A percentile compares a stretch with the other conserved stretches of the same genome.
These are phyloP conservation scores for Podospora australis DNA, from an alignment of 495 filamentous ascomycete genomes.

Conservation along the genomic window DNA sequence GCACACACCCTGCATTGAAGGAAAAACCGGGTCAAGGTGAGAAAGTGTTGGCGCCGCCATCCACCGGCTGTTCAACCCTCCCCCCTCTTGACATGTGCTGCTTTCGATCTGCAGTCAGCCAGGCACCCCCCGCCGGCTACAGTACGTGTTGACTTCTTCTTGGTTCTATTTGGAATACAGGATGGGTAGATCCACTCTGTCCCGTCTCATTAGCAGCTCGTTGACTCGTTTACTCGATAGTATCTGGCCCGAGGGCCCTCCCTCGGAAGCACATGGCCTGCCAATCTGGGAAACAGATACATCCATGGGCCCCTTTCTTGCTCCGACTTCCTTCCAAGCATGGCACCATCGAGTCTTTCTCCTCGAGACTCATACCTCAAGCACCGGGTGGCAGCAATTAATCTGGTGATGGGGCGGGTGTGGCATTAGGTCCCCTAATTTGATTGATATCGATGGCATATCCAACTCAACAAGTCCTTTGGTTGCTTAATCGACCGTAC, in stretches of 20 bases:
- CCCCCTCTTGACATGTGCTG: constrained; percentile 4
- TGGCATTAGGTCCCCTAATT: too few species aligned
- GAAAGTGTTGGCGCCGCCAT: constrained; percentile 8
- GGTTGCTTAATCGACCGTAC: too few species aligned
- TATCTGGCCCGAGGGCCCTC: constrained; percentile 9
- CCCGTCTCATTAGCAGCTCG: constrained; percentile 6
- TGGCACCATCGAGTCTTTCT: background rate
- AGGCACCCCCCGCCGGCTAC: constrained; percentile 13
- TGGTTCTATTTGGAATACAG: constrained; percentile 20
- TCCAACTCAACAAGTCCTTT: too few species aligned
- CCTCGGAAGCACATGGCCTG: constrained; percentile 5
- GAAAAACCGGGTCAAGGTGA: constrained; percentile 8
- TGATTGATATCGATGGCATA: too few species aligned
- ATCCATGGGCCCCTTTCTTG: background rate
- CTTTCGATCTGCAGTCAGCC: constrained; percentile 14
- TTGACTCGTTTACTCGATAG: background rate
- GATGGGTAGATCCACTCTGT: constrained; percentile 7
- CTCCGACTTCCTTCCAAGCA: background rate
- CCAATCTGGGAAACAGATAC: constrained; percentile 4
- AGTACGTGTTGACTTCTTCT: constrained; percentile 15
- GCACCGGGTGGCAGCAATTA: too few species aligned
- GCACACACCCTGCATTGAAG: constrained; percentile 11
- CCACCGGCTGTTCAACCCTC: constrained; percentile 5
- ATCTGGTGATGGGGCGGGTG: too few species aligned
- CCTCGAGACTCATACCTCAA: background rate